Conservation (phyloP, 129 eudicot genomes). For the Kitagawia praeruptora region DNA sequence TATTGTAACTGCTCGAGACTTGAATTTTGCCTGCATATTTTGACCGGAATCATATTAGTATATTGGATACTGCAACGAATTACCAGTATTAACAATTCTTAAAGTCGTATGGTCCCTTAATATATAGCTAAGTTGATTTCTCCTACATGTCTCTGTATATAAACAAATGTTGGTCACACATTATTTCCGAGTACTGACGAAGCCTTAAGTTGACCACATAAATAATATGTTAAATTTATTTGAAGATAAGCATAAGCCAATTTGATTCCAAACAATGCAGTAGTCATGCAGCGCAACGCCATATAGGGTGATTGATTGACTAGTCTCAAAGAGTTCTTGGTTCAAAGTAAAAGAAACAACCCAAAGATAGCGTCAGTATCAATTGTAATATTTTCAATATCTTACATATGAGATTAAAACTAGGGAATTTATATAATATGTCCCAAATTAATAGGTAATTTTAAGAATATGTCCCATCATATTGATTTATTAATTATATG, state of each 20-base stretch:
- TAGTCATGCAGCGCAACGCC: background rate
- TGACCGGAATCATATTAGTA: background rate
- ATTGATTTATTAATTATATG: no score
- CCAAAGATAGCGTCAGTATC: background rate
- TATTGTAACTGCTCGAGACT: conserved; percentile 14
- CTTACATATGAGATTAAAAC: background rate
- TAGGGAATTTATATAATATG: no score
- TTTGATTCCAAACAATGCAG: no score
- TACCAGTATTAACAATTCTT: no score
- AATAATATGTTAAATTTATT: background rate
- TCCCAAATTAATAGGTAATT: no score
- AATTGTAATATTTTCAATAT: background rate
- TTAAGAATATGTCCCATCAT: no score
- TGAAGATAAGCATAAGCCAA: no score
- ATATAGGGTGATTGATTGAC: background rate
- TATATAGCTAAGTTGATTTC: background rate
- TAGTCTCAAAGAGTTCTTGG: background rate
- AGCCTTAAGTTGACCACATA: no score
- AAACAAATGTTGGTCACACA: no score
- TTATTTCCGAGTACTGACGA: background rate
- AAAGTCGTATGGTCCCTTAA: background rate
- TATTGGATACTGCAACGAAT: background rate
- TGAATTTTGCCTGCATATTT: conserved; percentile 33
- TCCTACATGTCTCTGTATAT: background rate
- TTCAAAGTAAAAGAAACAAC: background rate